Conservation (phyloP, 148 eudicot species). For the Limonium bicolor region DNA sequence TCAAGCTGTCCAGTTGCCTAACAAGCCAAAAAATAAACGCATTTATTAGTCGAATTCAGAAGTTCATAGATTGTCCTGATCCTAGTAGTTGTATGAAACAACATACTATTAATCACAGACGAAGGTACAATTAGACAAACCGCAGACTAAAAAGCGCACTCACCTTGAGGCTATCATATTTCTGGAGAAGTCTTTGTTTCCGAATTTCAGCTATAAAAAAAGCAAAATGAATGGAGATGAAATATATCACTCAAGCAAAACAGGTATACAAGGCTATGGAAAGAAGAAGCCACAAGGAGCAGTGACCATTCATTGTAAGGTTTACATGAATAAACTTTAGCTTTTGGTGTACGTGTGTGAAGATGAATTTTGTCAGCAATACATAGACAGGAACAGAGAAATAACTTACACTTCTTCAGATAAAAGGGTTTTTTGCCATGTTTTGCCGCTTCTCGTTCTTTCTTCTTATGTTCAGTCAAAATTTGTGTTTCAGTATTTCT, state of each 20-base stretch:
- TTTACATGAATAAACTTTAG: neutral
- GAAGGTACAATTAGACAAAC: too few relatives aligned
- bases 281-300: too few relatives aligned
- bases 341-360: neutral
- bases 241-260: neutral
- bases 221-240: constrained; percentile 1
- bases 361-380: neutral
- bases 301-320: neutral
- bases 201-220: constrained; percentile 70
- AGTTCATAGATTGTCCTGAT: too few relatives aligned
- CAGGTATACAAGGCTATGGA: too few relatives aligned
- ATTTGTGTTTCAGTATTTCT: constrained; percentile 45
- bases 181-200: constrained; percentile 47
- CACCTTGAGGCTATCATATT: constrained; percentile 71
- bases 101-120: neutral
- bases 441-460: constrained; percentile 76
- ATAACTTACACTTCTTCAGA: constrained; percentile 57
- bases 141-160: too few relatives aligned
- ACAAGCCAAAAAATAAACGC: neutral
- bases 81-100: too few relatives aligned
- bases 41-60: neutral
- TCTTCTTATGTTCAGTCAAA: constrained; percentile 80
- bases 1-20: constrained; percentile 81
- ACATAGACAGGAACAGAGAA: constrained; percentile 5
- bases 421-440: constrained; percentile 84